Conservation (phyloP, 2,329 filamentous ascomycete genomes). For the Dothistroma septosporum region DNA sequence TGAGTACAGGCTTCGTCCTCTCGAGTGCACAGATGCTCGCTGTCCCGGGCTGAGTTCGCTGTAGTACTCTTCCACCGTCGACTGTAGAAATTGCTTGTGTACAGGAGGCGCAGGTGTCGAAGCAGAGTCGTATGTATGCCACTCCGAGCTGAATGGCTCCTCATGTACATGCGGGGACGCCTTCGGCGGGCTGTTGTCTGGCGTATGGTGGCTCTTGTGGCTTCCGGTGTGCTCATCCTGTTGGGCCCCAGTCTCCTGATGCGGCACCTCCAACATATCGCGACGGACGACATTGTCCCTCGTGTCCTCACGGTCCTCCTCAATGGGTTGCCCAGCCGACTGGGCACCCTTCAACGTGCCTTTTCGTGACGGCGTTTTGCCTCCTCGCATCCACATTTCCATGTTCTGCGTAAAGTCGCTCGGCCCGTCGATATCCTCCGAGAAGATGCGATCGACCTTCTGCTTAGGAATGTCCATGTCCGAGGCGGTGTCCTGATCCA, state of each 20-base stretch:
- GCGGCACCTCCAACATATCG: conserved; percentile 1
- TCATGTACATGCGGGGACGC: conserved; percentile 15
- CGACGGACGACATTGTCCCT: neutral
- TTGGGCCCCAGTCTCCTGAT: neutral
- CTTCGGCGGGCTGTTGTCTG: conserved; percentile 28
- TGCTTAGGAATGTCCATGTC: conserved; percentile 26
- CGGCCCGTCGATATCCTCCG: conserved; percentile 38
- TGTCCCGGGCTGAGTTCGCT: conserved; percentile 32
- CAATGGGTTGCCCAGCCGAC: neutral
- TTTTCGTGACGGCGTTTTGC: conserved; percentile 12
- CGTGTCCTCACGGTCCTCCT: conserved; percentile 2
- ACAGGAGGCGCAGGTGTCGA: conserved; percentile 27
- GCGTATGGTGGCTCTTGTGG: conserved; percentile 28
- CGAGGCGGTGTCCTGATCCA: conserved; percentile 26
- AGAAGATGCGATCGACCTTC: conserved; percentile 29
- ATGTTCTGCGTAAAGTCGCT: conserved; percentile 38
- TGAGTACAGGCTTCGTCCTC: conserved; percentile 8
- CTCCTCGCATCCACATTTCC: conserved; percentile 33
- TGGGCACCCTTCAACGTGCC: conserved; percentile 16
- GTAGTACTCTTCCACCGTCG: conserved; percentile 36
- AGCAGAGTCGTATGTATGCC: conserved; percentile 29
- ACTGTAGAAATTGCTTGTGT: conserved; percentile 31
- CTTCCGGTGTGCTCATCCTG: conserved; percentile 20
- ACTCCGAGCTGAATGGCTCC: conserved; percentile 28
- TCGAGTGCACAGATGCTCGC: conserved; percentile 8